These are phyloP conservation scores for Picea abies DNA, from an alignment of 83 land plant species.

Conservation along the genomic window DNA sequence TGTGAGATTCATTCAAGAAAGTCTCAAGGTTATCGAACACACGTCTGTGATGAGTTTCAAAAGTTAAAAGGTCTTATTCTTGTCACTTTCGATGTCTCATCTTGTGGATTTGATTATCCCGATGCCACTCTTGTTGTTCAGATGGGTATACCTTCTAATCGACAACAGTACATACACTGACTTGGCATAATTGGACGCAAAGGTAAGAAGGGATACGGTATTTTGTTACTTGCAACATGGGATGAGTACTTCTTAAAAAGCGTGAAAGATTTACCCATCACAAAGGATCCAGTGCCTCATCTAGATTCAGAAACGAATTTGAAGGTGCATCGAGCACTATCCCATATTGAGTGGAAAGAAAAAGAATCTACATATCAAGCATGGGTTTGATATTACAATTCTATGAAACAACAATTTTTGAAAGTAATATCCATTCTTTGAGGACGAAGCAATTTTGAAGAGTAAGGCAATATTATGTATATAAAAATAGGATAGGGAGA, in stretches of 20 bases:
- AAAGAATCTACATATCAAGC: too few species aligned
- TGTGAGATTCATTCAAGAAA: slow-evolving; percentile 97
- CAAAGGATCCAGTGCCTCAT: slow-evolving; percentile 42
- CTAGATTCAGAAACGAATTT: slow-evolving; percentile 61
- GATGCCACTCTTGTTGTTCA: slow-evolving; percentile 95
- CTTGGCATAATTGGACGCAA: slow-evolving; percentile 97
- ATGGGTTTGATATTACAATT: too few species aligned
- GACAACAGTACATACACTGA: slow-evolving; percentile 91
- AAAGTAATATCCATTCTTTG: too few species aligned
- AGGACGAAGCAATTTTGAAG: too few species aligned
- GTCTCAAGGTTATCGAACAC: slow-evolving; percentile 81
- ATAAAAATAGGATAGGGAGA: too few species aligned
- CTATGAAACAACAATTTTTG: too few species aligned
- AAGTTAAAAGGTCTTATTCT: slow-evolving; percentile 89
- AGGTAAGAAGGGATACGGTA: slow-evolving; percentile 89
- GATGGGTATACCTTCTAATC: slow-evolving; percentile 84
- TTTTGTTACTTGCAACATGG: slow-evolving; percentile 83
- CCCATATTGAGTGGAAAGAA: too few species aligned
- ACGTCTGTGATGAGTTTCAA: slow-evolving; percentile 92
- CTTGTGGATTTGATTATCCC: slow-evolving; percentile 99
- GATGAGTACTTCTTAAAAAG: slow-evolving; percentile 67
- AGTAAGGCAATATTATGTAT: too few species aligned
- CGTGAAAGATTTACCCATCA: slow-evolving; percentile 65
- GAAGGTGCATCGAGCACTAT: slow-evolving; percentile 30
- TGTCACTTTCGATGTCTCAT: slow-evolving; percentile 98